Percentiles rank a stretch among this genome's conserved stretches.
Evolutionary conservation across 225 moss, liverwort and hornwort genomes (phyloP).

Genomic region (Sphagnum tenellum): DNA sequence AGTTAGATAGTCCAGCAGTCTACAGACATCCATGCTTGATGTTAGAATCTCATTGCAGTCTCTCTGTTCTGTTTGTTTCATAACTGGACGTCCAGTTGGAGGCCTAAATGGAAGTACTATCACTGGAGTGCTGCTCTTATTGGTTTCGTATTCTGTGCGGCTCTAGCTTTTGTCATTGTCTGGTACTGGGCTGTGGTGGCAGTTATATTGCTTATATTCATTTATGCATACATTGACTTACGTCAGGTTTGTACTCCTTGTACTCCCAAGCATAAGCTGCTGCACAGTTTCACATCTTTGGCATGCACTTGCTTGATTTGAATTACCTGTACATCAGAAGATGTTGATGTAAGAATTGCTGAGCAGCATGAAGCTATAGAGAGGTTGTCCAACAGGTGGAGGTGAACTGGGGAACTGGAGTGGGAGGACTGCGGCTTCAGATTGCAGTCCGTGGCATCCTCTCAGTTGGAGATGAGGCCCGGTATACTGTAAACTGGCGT

Average conservation of each 20-base stretch:
- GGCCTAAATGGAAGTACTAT: constrained; percentile 91
- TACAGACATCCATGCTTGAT: too few species aligned
- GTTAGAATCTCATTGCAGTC: too few species aligned
- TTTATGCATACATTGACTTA: constrained; percentile 83
- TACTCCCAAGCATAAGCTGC: too few species aligned
- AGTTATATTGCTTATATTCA: constrained; percentile 58
- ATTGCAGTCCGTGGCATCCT: constrained; percentile 82
- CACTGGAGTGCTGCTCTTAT: constrained; percentile 76
- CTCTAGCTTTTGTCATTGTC: constrained; percentile 83
- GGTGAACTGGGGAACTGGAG: constrained; percentile 96
- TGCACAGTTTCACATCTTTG: too few species aligned
- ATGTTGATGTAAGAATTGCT: too few species aligned
- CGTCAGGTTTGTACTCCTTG: constrained; percentile 48
- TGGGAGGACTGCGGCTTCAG: constrained; percentile 85
- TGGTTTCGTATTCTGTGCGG: constrained; percentile 75
- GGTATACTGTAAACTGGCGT: constrained; percentile 94
- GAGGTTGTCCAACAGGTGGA: constrained; percentile 47
- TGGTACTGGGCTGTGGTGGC: constrained; percentile 93
- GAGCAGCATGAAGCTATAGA: too few species aligned
- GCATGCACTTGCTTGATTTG: too few species aligned
- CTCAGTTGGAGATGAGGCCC: constrained; percentile 84
- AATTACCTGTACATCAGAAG: too few species aligned
- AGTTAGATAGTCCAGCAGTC: too few species aligned
- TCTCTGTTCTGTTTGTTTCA: too few species aligned
- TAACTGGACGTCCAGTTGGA: constrained; percentile 51